These are phyloP conservation scores for Ophiocordyceps camponoti-leonardi DNA, from an alignment of 2,329 filamentous ascomycete species.

Conservation along the genomic window DNA sequence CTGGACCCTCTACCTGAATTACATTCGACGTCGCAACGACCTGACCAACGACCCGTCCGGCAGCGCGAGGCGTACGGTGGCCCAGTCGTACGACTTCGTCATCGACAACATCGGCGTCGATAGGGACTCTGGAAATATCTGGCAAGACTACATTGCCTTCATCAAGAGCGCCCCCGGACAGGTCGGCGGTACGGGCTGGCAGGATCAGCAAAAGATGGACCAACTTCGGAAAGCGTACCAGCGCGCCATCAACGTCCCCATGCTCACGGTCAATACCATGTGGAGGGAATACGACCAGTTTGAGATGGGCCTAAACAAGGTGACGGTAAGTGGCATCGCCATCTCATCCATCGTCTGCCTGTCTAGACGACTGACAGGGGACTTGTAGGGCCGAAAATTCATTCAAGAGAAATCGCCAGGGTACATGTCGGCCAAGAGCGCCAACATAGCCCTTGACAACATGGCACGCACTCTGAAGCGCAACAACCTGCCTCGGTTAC, in stretches of 20 bases:
- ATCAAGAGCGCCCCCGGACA: conserved; percentile 75
- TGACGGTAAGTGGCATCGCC: conserved; percentile 43
- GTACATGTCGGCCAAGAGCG: conserved; percentile 92
- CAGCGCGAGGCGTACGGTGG: conserved; percentile 61
- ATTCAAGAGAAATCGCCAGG: conserved; percentile 81
- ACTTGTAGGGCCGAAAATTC: conserved; percentile 69
- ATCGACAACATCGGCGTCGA: conserved; percentile 81
- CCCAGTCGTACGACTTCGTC: conserved; percentile 82
- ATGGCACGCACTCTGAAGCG: conserved; percentile 62
- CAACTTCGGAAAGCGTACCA: conserved; percentile 83
- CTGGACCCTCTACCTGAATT: conserved; percentile 89
- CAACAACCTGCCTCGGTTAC: conserved; percentile 62
- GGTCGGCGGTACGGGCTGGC: conserved; percentile 76
- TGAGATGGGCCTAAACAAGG: conserved; percentile 84
- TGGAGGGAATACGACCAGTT: conserved; percentile 99
- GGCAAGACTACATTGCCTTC: conserved; percentile 91
- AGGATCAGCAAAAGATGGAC: conserved; percentile 98
- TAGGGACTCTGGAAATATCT: conserved; percentile 74
- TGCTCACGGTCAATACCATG: conserved; percentile 60
- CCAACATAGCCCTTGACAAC: conserved; percentile 80
- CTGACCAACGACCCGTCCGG: conserved; percentile 61
- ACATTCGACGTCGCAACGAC: conserved; percentile 82
- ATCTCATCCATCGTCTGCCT: background rate
- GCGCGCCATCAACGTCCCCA: conserved; percentile 73
- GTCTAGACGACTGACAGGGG: conserved; percentile 6